These are phyloP conservation scores for Mycosphaerella sp. DNA, from an alignment of 2,329 filamentous ascomycete genomes.

Conservation along the genomic window DNA sequence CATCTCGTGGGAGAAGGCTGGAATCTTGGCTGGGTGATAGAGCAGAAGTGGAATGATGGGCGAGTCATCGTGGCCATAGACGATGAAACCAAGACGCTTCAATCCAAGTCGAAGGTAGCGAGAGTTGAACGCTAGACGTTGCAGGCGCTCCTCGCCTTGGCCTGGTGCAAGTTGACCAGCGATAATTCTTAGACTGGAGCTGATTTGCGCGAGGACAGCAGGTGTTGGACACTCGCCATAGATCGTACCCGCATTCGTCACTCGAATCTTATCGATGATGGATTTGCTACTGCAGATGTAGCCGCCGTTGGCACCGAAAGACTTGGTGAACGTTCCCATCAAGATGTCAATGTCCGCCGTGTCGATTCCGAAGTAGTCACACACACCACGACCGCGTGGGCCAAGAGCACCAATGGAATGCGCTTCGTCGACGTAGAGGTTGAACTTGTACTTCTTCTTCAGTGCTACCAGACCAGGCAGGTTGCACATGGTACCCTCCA, in stretches of 20 bases:
- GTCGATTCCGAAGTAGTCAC: slow-evolving; percentile 93
- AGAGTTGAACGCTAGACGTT: slow-evolving; percentile 96
- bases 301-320: slow-evolving; percentile 94
- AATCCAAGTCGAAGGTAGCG: slow-evolving; percentile 95
- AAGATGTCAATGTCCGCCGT: slow-evolving; percentile 84
- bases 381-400: slow-evolving; percentile 81
- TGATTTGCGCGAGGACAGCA: slow-evolving; percentile 83
- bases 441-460: slow-evolving; percentile 95
- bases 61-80: slow-evolving; percentile 95
- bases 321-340: slow-evolving; percentile 98
- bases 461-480: slow-evolving; percentile 80
- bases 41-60: slow-evolving; percentile 92
- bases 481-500: slow-evolving; percentile 99
- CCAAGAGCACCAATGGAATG: slow-evolving; percentile 93
- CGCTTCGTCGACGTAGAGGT: slow-evolving; percentile 91
- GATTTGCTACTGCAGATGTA: slow-evolving; percentile 85
- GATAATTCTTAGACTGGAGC: slow-evolving; percentile 80
- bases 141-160: slow-evolving; percentile 90
- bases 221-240: slow-evolving; percentile 85
- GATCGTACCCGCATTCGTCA: slow-evolving; percentile 76
- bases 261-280: slow-evolving; percentile 86
- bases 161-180: slow-evolving; percentile 79
- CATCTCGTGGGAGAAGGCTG: slow-evolving; percentile 98
- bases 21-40: slow-evolving; percentile 98
- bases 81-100: slow-evolving; percentile 93